Evolutionary conservation across 2,329 filamentous ascomycete species (phyloP).

Genomic region (Penicillium sp.): DNA sequence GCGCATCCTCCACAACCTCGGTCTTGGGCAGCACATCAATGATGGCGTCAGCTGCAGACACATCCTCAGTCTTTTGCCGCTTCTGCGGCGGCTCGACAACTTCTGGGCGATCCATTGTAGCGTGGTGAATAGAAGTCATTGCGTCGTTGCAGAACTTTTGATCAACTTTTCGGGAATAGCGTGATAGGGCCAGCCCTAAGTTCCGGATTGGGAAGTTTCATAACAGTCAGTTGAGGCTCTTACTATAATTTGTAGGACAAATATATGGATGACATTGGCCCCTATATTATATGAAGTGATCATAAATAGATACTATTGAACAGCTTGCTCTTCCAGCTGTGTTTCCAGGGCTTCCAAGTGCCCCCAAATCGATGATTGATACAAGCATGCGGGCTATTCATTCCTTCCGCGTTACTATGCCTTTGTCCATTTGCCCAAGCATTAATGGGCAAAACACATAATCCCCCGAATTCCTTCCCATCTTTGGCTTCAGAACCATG

Average conservation of each 20-base stretch:
- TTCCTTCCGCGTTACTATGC: constrained; percentile 31
- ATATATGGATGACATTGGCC: too few species aligned
- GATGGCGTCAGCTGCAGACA: constrained; percentile 13
- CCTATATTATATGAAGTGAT: too few species aligned
- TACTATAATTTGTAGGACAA: neutral
- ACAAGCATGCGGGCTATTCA: constrained; percentile 30
- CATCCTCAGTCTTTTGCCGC: constrained; percentile 35
- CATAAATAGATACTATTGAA: constrained; percentile 5
- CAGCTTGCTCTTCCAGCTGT: constrained; percentile 30
- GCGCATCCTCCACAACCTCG: constrained; percentile 26
- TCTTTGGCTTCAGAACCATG: constrained; percentile 19
- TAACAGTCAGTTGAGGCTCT: neutral
- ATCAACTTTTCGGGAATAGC: constrained; percentile 20
- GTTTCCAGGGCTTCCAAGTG: constrained; percentile 39
- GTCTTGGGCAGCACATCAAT: constrained; percentile 11
- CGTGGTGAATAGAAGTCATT: constrained; percentile 6
- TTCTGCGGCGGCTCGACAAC: constrained; percentile 37
- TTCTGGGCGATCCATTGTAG: constrained; percentile 33
- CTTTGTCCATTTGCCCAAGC: constrained; percentile 39
- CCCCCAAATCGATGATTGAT: constrained; percentile 37
- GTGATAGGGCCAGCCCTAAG: constrained; percentile 29
- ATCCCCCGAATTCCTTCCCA: constrained; percentile 68
- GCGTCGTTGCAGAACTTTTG: constrained; percentile 20
- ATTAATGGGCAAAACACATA: constrained; percentile 88
- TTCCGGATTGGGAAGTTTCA: constrained; percentile 21